Conservation (phyloP, 2,329 filamentous ascomycete species). For the Esteya vermicola region DNA sequence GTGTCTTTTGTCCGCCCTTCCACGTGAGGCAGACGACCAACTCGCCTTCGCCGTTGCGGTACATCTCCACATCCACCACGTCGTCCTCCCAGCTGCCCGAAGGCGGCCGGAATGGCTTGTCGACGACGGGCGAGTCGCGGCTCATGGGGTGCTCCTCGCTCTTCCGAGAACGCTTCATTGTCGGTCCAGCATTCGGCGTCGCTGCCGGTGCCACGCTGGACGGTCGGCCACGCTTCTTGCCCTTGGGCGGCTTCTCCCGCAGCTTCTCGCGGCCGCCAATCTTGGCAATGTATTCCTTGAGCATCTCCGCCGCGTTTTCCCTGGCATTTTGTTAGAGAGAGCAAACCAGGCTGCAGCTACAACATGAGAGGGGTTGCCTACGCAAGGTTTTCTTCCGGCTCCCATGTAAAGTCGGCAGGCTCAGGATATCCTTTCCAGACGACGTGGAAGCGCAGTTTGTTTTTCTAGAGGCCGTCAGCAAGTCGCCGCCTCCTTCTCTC, state of each 20-base stretch:
- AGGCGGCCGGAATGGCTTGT: conserved; percentile 48
- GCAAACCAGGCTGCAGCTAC: not conserved
- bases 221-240: conserved; percentile 44
- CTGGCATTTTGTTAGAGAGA: conserved; percentile 17
- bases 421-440: conserved; percentile 72
- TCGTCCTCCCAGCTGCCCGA: conserved; percentile 65
- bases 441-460: conserved; percentile 46
- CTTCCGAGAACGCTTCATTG: conserved; percentile 31
- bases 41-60: conserved; percentile 48
- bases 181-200: conserved; percentile 17
- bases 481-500: not conserved
- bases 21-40: conserved; percentile 59
- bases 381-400: conserved; percentile 57
- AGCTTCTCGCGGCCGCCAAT: conserved; percentile 51
- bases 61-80: conserved; percentile 55
- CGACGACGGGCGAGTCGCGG: conserved; percentile 30
- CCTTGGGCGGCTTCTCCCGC: conserved; percentile 31
- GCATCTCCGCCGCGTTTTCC: conserved; percentile 42
- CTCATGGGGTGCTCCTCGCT: conserved; percentile 35
- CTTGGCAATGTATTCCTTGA: conserved; percentile 47
- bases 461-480: not conserved
- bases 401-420: conserved; percentile 61
- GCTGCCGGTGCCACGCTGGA: conserved; percentile 21
- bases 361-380: no score
- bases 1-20: conserved; percentile 60